Conservation (phyloP, 345 rosid genomes). For the Garcia nutans region DNA sequence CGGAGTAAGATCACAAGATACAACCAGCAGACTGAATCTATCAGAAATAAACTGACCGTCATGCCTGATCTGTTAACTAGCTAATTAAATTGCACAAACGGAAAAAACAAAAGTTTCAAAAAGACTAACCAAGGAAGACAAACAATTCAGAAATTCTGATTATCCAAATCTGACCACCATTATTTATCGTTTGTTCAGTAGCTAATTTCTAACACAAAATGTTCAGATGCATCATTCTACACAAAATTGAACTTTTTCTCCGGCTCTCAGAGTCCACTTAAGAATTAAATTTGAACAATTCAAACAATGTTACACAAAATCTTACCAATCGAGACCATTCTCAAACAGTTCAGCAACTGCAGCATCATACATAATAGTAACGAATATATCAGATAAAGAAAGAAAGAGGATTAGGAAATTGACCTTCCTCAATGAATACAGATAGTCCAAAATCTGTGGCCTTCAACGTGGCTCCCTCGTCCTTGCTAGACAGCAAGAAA, state of each 20-base stretch:
- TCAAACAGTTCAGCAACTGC: background rate
- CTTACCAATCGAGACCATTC: background rate
- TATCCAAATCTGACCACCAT: background rate
- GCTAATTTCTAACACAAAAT: background rate
- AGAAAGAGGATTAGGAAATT: background rate
- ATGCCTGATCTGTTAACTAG: too few relatives aligned
- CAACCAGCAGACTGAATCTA: too few relatives aligned
- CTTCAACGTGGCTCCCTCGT: slow-evolving; percentile 62
- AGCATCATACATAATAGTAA: background rate
- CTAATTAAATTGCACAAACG: too few relatives aligned
- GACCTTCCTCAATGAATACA: slow-evolving; percentile 83
- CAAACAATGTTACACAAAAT: background rate
- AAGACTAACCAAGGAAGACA: too few relatives aligned
- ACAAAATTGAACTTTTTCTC: too few relatives aligned
- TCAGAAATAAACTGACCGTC: too few relatives aligned
- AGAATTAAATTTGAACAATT: background rate
- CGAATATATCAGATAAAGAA: background rate
- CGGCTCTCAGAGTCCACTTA: background rate
- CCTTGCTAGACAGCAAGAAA: slow-evolving; percentile 68
- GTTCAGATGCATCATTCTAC: background rate
- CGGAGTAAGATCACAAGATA: too few relatives aligned
- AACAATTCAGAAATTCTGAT: background rate
- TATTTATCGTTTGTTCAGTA: background rate
- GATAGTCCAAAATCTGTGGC: slow-evolving; percentile 87
- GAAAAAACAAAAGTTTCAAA: too few relatives aligned